phyloP scores from a whole-genome alignment of 306 rosid species.

The Dryas alaskensis region DNA sequence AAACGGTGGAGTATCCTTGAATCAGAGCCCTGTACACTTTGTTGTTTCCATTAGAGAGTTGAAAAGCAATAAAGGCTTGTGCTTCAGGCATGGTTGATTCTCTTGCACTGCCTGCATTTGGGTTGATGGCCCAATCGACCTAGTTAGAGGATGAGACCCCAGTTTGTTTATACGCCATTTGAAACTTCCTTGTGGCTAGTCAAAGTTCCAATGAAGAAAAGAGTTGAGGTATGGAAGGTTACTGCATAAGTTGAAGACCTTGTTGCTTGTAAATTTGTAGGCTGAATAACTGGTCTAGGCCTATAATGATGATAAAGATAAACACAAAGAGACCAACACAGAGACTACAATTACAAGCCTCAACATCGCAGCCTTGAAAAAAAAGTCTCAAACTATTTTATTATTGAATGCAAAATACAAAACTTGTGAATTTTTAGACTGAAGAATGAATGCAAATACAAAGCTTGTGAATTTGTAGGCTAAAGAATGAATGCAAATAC shows the following conservation, averaged over 20 bases:
- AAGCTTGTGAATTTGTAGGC: too few species aligned
- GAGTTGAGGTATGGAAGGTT: slow-evolving; percentile 50
- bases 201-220: slow-evolving; percentile 59
- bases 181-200: slow-evolving; percentile 35
- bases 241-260: slow-evolving; percentile 29
- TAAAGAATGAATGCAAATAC: too few species aligned
- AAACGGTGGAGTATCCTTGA: rapidly evolving
- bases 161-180: slow-evolving; percentile 52
- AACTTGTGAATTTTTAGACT: too few species aligned
- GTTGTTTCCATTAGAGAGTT: slow-evolving; percentile 25
- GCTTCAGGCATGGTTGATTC: slow-evolving; percentile 48
- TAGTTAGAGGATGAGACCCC: slow-evolving; percentile 41
- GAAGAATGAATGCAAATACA: too few species aligned
- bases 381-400: too few species aligned
- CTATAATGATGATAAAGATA: slow-evolving; percentile 18
- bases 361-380: slow-evolving; percentile 19
- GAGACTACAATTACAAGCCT: slow-evolving; percentile 30
- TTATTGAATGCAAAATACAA: too few species aligned
- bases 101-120: not conserved
- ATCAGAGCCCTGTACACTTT: slow-evolving; percentile 34
- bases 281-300: slow-evolving; percentile 33
- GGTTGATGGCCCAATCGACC: slow-evolving; percentile 77
- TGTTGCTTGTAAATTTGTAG: slow-evolving; percentile 35
- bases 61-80: slow-evolving; percentile 51
- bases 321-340: slow-evolving; percentile 25